Conservation (phyloP, 805 yeast genomes). For the Schwanniomyces pseudopolymorphus region DNA sequence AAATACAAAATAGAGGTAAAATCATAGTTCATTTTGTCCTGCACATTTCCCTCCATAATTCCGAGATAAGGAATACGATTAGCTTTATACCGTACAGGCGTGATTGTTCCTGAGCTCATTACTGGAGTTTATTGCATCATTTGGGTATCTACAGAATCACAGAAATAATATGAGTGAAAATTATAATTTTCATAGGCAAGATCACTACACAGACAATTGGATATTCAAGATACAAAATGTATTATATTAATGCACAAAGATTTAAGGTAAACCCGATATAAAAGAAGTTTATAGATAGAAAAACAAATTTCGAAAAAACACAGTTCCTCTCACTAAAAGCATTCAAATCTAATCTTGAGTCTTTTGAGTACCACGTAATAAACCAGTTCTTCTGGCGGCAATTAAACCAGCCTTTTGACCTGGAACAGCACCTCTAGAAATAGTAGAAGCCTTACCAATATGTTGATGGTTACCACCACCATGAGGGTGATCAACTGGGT, state of each 20-base stretch:
- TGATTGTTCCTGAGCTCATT: too few species aligned
- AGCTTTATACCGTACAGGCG: too few species aligned
- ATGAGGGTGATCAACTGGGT: conserved; percentile 99
- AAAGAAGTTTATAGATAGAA: conserved; percentile 1
- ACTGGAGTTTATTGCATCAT: too few species aligned
- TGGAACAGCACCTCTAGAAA: conserved; percentile 98
- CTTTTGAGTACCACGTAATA: conserved; percentile 99
- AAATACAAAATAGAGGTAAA: too few species aligned
- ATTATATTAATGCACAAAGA: conserved; percentile 13
- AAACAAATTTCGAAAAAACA: conserved; percentile 1
- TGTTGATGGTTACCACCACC: conserved; percentile 98
- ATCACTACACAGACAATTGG: neutral
- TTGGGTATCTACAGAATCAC: neutral
- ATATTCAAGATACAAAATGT: conserved; percentile 7
- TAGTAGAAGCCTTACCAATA: conserved; percentile 99
- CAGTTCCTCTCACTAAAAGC: neutral
- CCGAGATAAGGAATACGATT: too few species aligned
- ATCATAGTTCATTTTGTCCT: too few species aligned
- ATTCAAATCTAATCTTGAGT: conserved; percentile 38
- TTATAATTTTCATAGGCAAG: too few species aligned
- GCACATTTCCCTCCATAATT: too few species aligned
- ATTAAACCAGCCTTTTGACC: conserved; percentile 99
- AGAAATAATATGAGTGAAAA: too few species aligned
- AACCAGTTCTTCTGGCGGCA: conserved; percentile 99
- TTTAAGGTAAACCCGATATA: conserved; percentile 4